phyloP scores from a whole-genome alignment of 495 filamentous ascomycete species.

The Aspergillus ostianus region DNA sequence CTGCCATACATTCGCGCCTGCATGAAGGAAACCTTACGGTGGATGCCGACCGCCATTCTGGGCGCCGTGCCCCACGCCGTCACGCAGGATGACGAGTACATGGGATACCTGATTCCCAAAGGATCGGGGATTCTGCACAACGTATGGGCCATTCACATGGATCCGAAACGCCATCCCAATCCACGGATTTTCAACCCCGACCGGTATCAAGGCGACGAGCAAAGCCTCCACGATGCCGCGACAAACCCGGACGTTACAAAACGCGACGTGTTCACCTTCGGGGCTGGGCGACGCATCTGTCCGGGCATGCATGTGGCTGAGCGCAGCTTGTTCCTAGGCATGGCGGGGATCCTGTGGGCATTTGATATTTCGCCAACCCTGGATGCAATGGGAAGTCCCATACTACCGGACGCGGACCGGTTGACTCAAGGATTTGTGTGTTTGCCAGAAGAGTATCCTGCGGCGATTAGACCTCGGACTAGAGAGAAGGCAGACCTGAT shows the following conservation, averaged over 20 bases:
- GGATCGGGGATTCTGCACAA: slow-evolving; percentile 43
- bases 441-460: slow-evolving; percentile 36
- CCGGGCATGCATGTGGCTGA: slow-evolving; percentile 33
- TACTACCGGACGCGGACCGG: slow-evolving; percentile 23
- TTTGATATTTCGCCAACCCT: slow-evolving; percentile 31
- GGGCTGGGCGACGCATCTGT: slow-evolving; percentile 31
- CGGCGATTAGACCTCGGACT: slow-evolving; percentile 27
- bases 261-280: slow-evolving; percentile 33
- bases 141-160: slow-evolving; percentile 47
- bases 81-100: slow-evolving; percentile 53
- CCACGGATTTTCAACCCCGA: slow-evolving; percentile 56
- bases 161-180: slow-evolving; percentile 41
- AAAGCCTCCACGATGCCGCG: slow-evolving; percentile 33
- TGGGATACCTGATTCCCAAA: slow-evolving; percentile 50
- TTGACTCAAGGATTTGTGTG: slow-evolving; percentile 41
- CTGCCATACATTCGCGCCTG: slow-evolving; percentile 39
- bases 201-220: slow-evolving; percentile 38
- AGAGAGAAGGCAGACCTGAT: slow-evolving; percentile 33
- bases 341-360: slow-evolving; percentile 56
- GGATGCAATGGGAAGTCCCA: slow-evolving; percentile 13
- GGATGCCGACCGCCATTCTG: slow-evolving; percentile 39
- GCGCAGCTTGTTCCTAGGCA: slow-evolving; percentile 46
- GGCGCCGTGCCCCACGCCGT: slow-evolving; percentile 56
- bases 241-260: slow-evolving; percentile 37
- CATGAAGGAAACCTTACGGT: slow-evolving; percentile 43